Percentiles rank a stretch among this genome's conserved stretches.
These are phyloP conservation scores for Murraya paniculata DNA, from an alignment of 345 rosid species.

Conservation along the genomic window DNA sequence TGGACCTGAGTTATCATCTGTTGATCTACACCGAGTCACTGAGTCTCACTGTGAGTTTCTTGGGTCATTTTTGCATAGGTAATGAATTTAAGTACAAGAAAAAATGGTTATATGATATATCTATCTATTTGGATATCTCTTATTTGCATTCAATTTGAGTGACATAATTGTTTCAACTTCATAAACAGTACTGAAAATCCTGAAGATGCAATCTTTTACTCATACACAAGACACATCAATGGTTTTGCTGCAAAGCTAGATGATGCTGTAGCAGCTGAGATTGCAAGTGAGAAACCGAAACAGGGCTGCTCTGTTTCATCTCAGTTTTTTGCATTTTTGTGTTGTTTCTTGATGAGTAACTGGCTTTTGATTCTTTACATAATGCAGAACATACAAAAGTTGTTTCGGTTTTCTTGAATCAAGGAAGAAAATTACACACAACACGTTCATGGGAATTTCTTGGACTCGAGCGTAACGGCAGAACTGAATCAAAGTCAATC, in stretches of 20 bases:
- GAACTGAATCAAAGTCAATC: slow-evolving; percentile 36
- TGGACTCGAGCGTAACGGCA: slow-evolving; percentile 51
- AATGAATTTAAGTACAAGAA: too few species aligned
- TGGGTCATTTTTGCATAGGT: slow-evolving; percentile 70
- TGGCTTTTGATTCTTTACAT: neutral
- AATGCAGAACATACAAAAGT: slow-evolving; percentile 70
- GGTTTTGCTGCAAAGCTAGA: slow-evolving; percentile 79
- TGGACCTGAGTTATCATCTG: slow-evolving; percentile 33
- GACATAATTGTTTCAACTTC: neutral
- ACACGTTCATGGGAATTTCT: slow-evolving; percentile 95
- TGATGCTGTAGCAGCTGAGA: slow-evolving; percentile 46
- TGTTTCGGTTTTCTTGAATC: slow-evolving; percentile 69
- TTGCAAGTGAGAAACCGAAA: slow-evolving; percentile 42
- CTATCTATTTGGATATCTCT: neutral
- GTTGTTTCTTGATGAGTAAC: neutral
- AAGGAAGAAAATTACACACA: slow-evolving; percentile 70
- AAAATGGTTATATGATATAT: neutral
- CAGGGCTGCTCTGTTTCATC: slow-evolving; percentile 2
- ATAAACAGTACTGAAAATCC: slow-evolving; percentile 46
- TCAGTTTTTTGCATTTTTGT: slow-evolving; percentile 1
- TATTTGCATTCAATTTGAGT: neutral
- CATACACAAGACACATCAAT: slow-evolving; percentile 73
- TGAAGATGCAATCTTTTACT: slow-evolving; percentile 55
- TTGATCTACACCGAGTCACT: slow-evolving; percentile 36
- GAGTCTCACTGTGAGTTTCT: slow-evolving; percentile 65